Evolutionary conservation across 352 stramenopile species (phyloP), one percentile per base, ranked within the genome.

Genomic region (Pythium insidiosum): DNA sequence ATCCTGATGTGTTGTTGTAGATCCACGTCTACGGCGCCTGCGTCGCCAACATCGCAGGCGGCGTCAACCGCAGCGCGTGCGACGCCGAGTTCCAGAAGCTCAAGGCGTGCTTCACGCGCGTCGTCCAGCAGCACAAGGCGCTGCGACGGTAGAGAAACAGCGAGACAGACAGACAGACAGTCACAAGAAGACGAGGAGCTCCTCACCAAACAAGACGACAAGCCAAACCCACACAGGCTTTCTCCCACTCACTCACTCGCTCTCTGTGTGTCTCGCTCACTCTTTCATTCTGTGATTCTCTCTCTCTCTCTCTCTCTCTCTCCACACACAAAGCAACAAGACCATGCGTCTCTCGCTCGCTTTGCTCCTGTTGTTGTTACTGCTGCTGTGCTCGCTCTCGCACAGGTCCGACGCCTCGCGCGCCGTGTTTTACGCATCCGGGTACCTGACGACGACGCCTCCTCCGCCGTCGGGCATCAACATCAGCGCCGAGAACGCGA

Each of bases 21-120:
- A 79, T 90, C 38, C 73, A 85, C 61, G 70, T 86, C 30, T 90
- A 90, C 39, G 74, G 74, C 57, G 76, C 78, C 20, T 90, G 78
- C 38, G 78, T 90, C 25, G 74, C 78, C 37, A 62, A 70, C 35
- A 68, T 88, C 38, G 56, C 64, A 19, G 74, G 78, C 22, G 64
- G 61, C 25, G 56, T 87, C 13, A 59, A 61, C 36, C 66, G 63
- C 39, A 43, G 62, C 6, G 73, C 61, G 19, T 90, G 78, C 52
- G 73, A 82, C 21, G 60, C 66, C 35, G 78, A 90, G 63, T 90
- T 90, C 46, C 47, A 68, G 39, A 87, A 85, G 53, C 63, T 90
- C 20, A 71, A 69, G 47, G 47, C 56, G 16, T 90, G 78, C 58
- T 84, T 88, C 43, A 50, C 74, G 55, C 75, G 64, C 42, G 58